Base-by-base conservation (phyloP, 208 protist species). In the Crithidia fasciculata region DNA sequence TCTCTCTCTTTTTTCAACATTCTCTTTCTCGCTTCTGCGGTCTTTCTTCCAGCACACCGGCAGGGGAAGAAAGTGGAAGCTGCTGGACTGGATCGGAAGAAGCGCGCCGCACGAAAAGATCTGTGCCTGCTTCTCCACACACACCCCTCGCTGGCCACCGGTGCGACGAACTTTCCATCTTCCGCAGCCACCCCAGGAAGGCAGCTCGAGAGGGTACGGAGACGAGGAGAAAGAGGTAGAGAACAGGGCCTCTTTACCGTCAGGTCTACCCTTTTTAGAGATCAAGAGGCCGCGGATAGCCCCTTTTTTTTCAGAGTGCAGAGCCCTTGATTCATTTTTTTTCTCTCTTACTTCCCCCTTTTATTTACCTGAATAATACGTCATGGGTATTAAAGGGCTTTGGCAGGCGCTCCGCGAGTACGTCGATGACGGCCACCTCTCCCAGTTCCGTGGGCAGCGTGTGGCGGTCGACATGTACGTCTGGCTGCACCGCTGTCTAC, bases 381-480 rank as follows among this genome's bases (percentile, higher is more conserved):
- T 10, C 5, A 96, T 96, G 92, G 88, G 92, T 55, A 93, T 96
- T 69, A 96, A 96, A 82, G 88, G 88, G 0, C 78, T 96, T 10
- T 96, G 92, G 89, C 62, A 81, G 63, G 88, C 86, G 36, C 80
- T 96, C 19, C 82, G 87, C 64, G 88, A 80, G 40, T 86, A 90
- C 43, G 83, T 84, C n/a, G 86, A 82, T n/a, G 81, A 85, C 66
- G 86, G 86, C 2, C 89, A 96, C 73, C 62, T 96, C 15, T 83
- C 78, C 28, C 87, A 93, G 66, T 96, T 96, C 58, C 78, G 83
- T 28, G 85, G 86, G 0, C 83, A 93, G 72, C 81, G 86, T 5
- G 85, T 96, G 10, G 89, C 82, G n/a, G 78, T 96, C 10, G 92
- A 96, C 76, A 96, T 93, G 86, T 96, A 96, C 79, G 89, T 94